Evolutionary conservation across 345 rosid genomes (phyloP).

Genomic region (Geranium rotundifolium): DNA sequence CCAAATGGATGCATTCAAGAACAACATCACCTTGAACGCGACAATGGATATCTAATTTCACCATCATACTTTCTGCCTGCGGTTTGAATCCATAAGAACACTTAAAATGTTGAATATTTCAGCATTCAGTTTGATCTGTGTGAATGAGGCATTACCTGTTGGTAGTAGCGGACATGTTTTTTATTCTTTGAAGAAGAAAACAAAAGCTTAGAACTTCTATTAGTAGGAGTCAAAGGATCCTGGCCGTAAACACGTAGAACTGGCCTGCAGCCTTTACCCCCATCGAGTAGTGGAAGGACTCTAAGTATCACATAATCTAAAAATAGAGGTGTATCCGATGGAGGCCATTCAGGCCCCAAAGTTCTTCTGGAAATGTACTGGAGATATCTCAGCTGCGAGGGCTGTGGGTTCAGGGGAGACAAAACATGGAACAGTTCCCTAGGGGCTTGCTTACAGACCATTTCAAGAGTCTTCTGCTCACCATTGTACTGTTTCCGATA

Average conservation of each 20-base stretch:
- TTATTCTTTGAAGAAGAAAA: constrained; percentile 58
- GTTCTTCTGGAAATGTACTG: constrained; percentile 93
- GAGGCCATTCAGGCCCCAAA: constrained; percentile 90
- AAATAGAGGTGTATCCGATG: constrained; percentile 75
- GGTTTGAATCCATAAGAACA: constrained; percentile 21
- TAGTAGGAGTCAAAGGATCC: constrained; percentile 59
- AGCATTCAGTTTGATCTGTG: constrained; percentile 11
- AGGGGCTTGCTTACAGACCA: constrained; percentile 98
- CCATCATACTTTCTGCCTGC: constrained; percentile 78
- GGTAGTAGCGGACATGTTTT: constrained; percentile 50
- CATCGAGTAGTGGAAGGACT: constrained; percentile 62
- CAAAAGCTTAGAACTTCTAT: constrained; percentile 78
- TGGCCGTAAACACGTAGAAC: constrained; percentile 78
- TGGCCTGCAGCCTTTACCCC: constrained; percentile 77
- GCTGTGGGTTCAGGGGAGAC: constrained; percentile 81
- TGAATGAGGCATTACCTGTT: constrained; percentile 40
- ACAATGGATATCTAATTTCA: constrained; percentile 71
- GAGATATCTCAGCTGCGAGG: constrained; percentile 93
- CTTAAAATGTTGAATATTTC: constrained; percentile 4
- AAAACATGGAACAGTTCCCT: constrained; percentile 74
- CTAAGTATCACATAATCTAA: constrained; percentile 79
- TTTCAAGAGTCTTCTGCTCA: constrained; percentile 94
- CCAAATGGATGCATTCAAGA: constrained; percentile 81
- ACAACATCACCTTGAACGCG: constrained; percentile 93
- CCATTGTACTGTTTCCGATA: constrained; percentile 81